Conservation (phyloP, 2,329 filamentous ascomycete genomes). For the Penicillium sp. region DNA sequence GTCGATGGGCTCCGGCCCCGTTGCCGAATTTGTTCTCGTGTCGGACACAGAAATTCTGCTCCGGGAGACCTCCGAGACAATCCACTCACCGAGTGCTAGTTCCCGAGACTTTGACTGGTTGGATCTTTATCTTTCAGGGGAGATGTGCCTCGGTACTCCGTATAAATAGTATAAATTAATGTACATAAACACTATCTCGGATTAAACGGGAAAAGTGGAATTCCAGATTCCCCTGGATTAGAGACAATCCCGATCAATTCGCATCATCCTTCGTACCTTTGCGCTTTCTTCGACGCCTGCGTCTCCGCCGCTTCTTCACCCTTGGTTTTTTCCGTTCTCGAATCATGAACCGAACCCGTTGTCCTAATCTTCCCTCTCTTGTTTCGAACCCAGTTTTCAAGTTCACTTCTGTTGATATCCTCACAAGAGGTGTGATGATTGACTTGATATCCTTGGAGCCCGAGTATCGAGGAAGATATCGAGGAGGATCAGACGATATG, state of each 20-base stretch:
- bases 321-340: background rate
- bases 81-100: background rate
- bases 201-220: background rate
- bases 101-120: background rate
- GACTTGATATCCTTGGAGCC: background rate
- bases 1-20: background rate
- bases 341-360: background rate
- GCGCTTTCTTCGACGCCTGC: background rate
- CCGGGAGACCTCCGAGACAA: background rate
- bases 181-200: background rate
- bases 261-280: background rate
- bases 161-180: background rate
- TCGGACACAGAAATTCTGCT: background rate
- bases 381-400: background rate
- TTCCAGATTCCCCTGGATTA: background rate
- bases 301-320: background rate
- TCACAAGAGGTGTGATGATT: background rate
- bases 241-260: background rate
- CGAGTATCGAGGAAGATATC: background rate
- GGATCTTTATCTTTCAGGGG: background rate
- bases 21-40: background rate
- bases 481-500: slow-evolving; percentile 1
- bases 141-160: background rate
- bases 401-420: background rate
- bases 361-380: background rate